Evolutionary conservation across 2,329 filamentous ascomycete species (phyloP).

Genomic region (Rhinocladiella similis): DNA sequence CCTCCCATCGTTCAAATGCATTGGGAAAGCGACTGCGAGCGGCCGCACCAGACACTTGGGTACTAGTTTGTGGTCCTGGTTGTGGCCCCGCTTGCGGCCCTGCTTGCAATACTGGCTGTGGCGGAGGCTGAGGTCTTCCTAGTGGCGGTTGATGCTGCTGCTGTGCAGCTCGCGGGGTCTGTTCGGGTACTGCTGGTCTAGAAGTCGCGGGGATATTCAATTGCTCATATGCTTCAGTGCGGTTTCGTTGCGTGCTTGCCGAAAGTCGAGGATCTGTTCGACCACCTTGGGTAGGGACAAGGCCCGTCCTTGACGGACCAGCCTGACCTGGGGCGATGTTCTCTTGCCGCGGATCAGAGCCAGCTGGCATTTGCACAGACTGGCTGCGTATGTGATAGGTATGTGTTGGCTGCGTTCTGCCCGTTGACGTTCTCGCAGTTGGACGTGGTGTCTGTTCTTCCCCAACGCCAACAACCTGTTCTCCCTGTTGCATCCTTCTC

Average conservation of each 20-base stretch:
- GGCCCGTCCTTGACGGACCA: slow-evolving; percentile 13
- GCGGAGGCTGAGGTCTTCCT: slow-evolving; percentile 29
- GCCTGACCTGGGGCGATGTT: slow-evolving; percentile 28
- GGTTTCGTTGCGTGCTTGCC: slow-evolving; percentile 23
- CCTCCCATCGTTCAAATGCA: slow-evolving; percentile 97
- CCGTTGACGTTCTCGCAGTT: slow-evolving; percentile 16
- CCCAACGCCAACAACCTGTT: slow-evolving; percentile 59
- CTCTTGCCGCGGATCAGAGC: slow-evolving; percentile 22
- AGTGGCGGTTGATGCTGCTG: slow-evolving; percentile 29
- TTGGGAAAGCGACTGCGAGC: slow-evolving; percentile 63
- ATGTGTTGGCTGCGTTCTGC: slow-evolving; percentile 17
- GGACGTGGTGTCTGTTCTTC: slow-evolving; percentile 43
- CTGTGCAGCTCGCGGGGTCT: slow-evolving; percentile 11
- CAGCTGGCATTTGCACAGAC: slow-evolving; percentile 5
- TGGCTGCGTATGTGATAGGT: slow-evolving; percentile 19
- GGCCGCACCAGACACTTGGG: slow-evolving; percentile 26
- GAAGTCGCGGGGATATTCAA: slow-evolving; percentile 26
- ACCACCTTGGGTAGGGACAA: slow-evolving; percentile 25
- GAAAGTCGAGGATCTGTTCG: slow-evolving; percentile 22
- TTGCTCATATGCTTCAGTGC: slow-evolving; percentile 29
- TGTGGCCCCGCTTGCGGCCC: slow-evolving; percentile 32
- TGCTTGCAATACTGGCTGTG: not conserved
- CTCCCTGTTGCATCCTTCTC: slow-evolving; percentile 52
- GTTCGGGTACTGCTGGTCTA: slow-evolving; percentile 13
- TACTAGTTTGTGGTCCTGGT: slow-evolving; percentile 34